These are phyloP conservation scores for Globisporangium radiosum DNA, from an alignment of 352 stramenopile species.

Conservation along the genomic window DNA sequence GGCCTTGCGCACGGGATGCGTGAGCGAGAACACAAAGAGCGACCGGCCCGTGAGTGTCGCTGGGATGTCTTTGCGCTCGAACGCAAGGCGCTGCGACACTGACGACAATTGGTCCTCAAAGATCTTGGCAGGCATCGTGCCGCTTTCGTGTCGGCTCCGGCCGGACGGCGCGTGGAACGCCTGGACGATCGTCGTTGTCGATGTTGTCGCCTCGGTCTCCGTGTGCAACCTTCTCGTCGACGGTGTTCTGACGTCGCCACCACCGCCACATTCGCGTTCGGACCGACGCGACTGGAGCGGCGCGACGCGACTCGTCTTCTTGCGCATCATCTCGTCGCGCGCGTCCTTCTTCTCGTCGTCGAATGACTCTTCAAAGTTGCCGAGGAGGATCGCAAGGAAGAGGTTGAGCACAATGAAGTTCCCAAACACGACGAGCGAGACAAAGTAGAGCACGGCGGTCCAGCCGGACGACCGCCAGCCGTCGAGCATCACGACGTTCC, in stretches of 20 bases:
- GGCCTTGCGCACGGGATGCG: conserved; percentile 46
- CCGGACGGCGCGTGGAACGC: conserved; percentile 2
- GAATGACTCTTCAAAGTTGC: conserved; percentile 77
- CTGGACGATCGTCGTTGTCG: not conserved
- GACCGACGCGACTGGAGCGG: conserved; percentile 14
- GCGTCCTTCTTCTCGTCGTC: conserved; percentile 43
- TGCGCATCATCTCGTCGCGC: conserved; percentile 27
- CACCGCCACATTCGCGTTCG: not conserved
- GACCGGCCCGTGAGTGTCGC: conserved; percentile 26
- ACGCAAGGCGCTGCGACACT: not conserved
- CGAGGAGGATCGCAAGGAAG: conserved; percentile 89
- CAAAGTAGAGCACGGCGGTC: conserved; percentile 65
- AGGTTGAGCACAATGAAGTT: conserved; percentile 91
- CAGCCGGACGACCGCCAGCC: conserved; percentile 63
- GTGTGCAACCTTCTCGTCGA: not conserved
- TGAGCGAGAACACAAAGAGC: conserved; percentile 32
- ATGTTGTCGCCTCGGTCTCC: conserved; percentile 2
- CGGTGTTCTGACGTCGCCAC: not conserved
- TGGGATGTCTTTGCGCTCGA: conserved; percentile 8
- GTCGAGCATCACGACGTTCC: conserved; percentile 89
- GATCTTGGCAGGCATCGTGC: conserved; percentile 16
- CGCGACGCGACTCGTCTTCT: conserved; percentile 20
- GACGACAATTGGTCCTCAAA: conserved; percentile 22
- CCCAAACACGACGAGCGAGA: conserved; percentile 80
- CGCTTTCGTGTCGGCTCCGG: conserved; percentile 19